Conservation (phyloP, 257 asterid genomes). For the Coffea canephora region DNA sequence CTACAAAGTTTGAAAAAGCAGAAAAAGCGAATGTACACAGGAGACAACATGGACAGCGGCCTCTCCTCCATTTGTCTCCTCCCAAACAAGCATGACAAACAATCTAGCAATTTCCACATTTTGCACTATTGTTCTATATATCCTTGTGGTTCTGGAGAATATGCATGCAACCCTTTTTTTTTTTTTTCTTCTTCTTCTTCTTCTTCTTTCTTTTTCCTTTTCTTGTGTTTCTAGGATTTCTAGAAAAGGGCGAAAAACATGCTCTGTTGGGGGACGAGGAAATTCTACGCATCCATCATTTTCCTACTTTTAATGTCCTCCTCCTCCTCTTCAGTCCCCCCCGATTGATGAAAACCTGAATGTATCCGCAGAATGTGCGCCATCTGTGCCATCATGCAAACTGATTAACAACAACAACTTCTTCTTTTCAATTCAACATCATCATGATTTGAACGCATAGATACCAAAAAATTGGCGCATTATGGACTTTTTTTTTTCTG, state of each 20-base stretch:
- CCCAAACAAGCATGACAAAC: background rate
- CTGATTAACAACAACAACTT: background rate
- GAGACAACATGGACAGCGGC: background rate
- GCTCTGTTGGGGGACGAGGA: background rate
- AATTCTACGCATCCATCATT: background rate
- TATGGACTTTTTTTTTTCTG: background rate
- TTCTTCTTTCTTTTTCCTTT: background rate
- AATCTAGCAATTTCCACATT: background rate
- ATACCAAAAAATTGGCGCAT: background rate
- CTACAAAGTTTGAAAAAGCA: background rate
- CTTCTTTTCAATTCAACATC: background rate
- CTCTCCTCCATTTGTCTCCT: background rate
- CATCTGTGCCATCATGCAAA: conserved; percentile 5
- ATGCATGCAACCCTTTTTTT: background rate
- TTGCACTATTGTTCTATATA: background rate
- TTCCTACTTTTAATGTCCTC: background rate
- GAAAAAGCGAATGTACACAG: background rate
- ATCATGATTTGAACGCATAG: background rate
- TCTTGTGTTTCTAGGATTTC: background rate
- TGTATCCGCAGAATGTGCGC: background rate
- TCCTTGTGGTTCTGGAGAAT: background rate
- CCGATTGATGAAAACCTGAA: background rate
- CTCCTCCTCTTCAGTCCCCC: background rate
- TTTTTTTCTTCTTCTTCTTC: no score
- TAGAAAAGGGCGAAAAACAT: background rate